Conservation (phyloP, 345 rosid species). For the Rhizophora mangle region DNA sequence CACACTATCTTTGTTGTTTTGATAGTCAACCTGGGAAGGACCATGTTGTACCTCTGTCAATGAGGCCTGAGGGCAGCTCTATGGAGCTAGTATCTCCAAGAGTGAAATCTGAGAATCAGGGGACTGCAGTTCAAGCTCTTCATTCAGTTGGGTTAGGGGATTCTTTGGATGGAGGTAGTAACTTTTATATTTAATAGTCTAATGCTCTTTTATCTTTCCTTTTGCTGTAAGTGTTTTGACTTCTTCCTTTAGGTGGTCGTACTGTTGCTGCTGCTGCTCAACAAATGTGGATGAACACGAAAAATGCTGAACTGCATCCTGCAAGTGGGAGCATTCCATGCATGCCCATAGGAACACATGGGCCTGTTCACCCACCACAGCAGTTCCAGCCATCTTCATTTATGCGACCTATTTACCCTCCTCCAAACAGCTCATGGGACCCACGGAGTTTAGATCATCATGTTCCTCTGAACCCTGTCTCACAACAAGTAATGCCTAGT, state of each 20-base stretch:
- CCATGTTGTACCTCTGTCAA: constrained; percentile 39
- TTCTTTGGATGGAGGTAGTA: constrained; percentile 55
- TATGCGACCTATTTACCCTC: constrained; percentile 59
- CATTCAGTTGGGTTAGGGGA: constrained; percentile 40
- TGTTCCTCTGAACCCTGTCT: constrained; percentile 46
- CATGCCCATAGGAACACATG: constrained; percentile 49
- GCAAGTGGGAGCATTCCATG: constrained; percentile 56
- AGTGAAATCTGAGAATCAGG: constrained; percentile 49
- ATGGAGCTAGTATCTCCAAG: constrained; percentile 70
- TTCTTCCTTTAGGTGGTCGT: constrained; percentile 33
- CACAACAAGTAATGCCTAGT: constrained; percentile 47
- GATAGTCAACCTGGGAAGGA: constrained; percentile 55
- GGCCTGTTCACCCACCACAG: constrained; percentile 60
- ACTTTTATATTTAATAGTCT: neutral
- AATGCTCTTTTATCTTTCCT: neutral
- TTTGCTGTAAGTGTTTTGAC: constrained; percentile 14
- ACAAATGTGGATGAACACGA: constrained; percentile 37
- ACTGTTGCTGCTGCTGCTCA: constrained; percentile 34
- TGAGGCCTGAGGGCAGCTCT: constrained; percentile 56
- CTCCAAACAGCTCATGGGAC: constrained; percentile 79
- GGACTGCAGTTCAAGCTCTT: constrained; percentile 38
- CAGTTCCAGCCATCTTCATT: constrained; percentile 68
- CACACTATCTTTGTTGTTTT: constrained; percentile 18
- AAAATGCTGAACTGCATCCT: constrained; percentile 37
- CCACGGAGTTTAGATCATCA: constrained; percentile 55